Evolutionary conservation across 2,329 filamentous ascomycete species (phyloP), one percentile per base, ranked within the genome.

Genomic region (Alternaria arborescens): DNA sequence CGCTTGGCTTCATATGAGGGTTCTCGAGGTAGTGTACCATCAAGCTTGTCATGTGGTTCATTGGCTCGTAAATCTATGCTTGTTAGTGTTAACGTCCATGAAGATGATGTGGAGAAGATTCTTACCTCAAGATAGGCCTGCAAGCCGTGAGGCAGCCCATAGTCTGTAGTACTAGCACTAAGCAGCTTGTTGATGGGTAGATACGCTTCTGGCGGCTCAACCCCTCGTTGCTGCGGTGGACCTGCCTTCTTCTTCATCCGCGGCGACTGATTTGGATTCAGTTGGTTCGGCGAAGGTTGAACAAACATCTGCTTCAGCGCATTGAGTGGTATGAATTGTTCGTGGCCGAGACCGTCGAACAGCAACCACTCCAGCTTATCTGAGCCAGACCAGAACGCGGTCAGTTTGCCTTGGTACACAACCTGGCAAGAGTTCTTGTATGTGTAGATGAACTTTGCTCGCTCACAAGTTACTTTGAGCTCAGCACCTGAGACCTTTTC

Each of bases 311-410:
- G 73, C 71, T 79, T 85, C 70, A 89, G 72, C 50, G 83, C 84
- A 62, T 84, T 87, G 55, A 92, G 88, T 22, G 93, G 89, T 46
- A 98, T 83, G 71, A 91, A 97, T 79, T 98, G 94, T 68, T 94
- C 91, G 71, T 96, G 91, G 51, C 84, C 85, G 36, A 84, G 86
- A 1, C 91, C 92, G 47, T 89, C 84, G 68, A 98, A 94, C 71
- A 97, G 92, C 50, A 98, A 85, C 61, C 93, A 83, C 63, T 97
- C 92, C 61, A 99, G 90, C 76, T 91, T 93, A 63, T 93, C 90
- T 10, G 71, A 71, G 38, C 91, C 86, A 8, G 96, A 91, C 73
- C 97, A 97, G 62, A 92, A 88, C 1, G 90, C 93, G 50, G 89
- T 88, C 26, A 98, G 81, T 5, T 85, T 88, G 43, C 94, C 94